Conservation (phyloP, 495 filamentous ascomycete species). For the Neurospora sp. region DNA sequence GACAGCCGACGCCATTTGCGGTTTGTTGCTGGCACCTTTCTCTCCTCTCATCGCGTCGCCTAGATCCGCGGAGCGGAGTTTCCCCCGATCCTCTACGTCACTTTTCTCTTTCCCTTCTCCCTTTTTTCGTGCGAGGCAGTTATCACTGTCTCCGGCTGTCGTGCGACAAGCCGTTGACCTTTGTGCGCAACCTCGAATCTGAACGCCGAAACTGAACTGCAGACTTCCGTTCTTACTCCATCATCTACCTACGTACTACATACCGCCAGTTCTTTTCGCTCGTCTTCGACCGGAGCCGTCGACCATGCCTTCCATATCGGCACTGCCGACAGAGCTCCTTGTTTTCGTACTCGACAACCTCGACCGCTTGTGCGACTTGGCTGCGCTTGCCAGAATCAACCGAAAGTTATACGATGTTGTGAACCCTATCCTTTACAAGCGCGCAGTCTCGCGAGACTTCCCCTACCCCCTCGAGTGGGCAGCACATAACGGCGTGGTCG, state of each 20-base stretch:
- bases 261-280: not conserved
- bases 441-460: slow-evolving; percentile 8
- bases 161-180: not conserved
- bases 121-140: not conserved
- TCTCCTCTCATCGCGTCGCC: not conserved
- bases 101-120: not conserved
- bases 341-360: slow-evolving; percentile 18
- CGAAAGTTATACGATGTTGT: slow-evolving; percentile 11
- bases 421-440: slow-evolving; percentile 18
- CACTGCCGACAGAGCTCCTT: slow-evolving; percentile 20
- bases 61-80: not conserved
- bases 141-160: not conserved
- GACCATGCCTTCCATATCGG: slow-evolving; percentile 3
- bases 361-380: slow-evolving; percentile 14
- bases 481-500: slow-evolving; percentile 13
- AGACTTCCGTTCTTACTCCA: not conserved
- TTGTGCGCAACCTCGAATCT: not conserved
- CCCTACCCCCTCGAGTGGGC: slow-evolving; percentile 21
- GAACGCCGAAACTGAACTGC: not conserved
- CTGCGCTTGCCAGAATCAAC: slow-evolving; percentile 15
- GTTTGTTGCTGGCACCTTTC: not conserved
- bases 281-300: not conserved
- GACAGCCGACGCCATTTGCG: not conserved
- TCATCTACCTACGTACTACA: not conserved
- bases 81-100: not conserved